These are phyloP conservation scores for Tolypocladium guangdongense DNA, from an alignment of 2,329 filamentous ascomycete species.

Conservation along the genomic window DNA sequence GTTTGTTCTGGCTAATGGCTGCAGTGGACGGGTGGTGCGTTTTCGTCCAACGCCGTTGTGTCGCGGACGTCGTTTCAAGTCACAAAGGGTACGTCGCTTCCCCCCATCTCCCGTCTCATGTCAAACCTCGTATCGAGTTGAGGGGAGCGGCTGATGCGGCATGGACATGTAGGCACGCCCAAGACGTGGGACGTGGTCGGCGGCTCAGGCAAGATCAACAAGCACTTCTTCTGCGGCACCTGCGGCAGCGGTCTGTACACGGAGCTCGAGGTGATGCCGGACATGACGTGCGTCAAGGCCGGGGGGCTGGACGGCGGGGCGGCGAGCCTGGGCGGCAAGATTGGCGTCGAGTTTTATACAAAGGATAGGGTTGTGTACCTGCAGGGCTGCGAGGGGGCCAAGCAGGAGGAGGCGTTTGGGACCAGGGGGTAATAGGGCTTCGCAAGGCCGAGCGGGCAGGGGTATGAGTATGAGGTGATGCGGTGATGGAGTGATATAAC, in stretches of 20 bases:
- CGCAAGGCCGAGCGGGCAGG: no score
- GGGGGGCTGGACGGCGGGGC: conserved; percentile 38
- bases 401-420: conserved; percentile 6
- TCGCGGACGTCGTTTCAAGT: conserved; percentile 34
- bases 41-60: conserved; percentile 42
- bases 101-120: no score
- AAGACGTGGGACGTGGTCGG: conserved; percentile 36
- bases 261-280: conserved; percentile 41
- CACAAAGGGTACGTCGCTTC: conserved; percentile 29
- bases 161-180: conserved; percentile 28
- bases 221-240: conserved; percentile 41
- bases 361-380: conserved; percentile 37
- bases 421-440: no score
- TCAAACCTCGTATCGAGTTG: no score
- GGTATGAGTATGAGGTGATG: neutral
- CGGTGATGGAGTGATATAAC: neutral
- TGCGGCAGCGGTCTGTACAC: conserved; percentile 42
- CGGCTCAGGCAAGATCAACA: conserved; percentile 41
- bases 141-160: neutral
- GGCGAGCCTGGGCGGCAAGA: conserved; percentile 27
- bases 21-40: conserved; percentile 40
- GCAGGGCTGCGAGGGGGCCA: conserved; percentile 20
- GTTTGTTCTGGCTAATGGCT: neutral
- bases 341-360: conserved; percentile 41
- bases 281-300: conserved; percentile 37